Evolutionary conservation across 345 rosid species (phyloP).

Genomic region (Erucastrum elatum): DNA sequence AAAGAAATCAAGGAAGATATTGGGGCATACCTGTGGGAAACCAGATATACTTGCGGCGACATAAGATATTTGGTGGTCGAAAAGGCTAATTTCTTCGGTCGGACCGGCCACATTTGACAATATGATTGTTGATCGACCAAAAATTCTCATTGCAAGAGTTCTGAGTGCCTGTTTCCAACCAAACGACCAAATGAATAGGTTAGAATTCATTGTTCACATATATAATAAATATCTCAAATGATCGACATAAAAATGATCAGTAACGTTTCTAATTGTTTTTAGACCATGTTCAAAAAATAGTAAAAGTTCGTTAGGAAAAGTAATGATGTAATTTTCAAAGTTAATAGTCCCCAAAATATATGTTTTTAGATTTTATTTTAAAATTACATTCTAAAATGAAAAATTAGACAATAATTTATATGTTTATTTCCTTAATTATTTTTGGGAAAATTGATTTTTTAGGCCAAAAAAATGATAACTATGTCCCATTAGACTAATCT

Average conservation of each 20-base stretch:
- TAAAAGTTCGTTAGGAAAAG: too few species aligned
- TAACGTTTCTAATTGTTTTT: too few species aligned
- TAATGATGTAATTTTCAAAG: too few species aligned
- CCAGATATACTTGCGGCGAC: conserved; percentile 54
- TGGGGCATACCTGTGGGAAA: conserved; percentile 50
- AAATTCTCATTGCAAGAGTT: conserved; percentile 48
- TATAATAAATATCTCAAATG: not conserved
- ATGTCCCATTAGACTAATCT: too few species aligned
- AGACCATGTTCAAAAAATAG: too few species aligned
- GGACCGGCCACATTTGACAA: conserved; percentile 59
- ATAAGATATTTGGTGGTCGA: conserved; percentile 41
- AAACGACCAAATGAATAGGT: not conserved
- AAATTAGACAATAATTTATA: too few species aligned
- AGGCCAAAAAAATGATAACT: too few species aligned
- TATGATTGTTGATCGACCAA: conserved; percentile 43
- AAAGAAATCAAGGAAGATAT: not conserved
- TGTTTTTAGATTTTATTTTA: too few species aligned
- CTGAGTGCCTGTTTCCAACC: conserved; percentile 38
- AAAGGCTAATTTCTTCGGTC: conserved; percentile 51
- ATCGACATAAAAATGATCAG: not conserved
- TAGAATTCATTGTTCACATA: not conserved
- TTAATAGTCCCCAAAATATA: too few species aligned
- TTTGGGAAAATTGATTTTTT: too few species aligned
- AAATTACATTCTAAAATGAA: too few species aligned
- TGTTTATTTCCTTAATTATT: too few species aligned